A percentile compares a stretch with the other conserved stretches of the same genome.
Conservation (phyloP, 352 stramenopile species). For the Phytophthora hibernalis region DNA sequence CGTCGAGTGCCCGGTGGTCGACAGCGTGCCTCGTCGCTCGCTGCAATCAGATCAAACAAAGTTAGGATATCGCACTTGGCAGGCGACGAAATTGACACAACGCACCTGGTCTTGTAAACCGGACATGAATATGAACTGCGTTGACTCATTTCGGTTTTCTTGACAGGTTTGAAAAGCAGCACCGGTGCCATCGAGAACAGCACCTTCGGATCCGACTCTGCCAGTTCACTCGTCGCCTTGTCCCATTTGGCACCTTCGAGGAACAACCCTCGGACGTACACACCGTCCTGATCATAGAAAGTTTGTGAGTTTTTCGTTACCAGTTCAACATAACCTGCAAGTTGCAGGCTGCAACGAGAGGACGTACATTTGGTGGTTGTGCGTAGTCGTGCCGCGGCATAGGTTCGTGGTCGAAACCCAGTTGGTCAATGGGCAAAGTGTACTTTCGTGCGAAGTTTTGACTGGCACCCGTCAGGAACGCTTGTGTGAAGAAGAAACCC, state of each 20-base stretch:
- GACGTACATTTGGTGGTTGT: slow-evolving; percentile 66
- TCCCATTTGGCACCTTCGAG: slow-evolving; percentile 91
- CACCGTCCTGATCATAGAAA: slow-evolving; percentile 67
- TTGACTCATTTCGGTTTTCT: slow-evolving; percentile 80
- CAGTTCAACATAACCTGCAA: background rate
- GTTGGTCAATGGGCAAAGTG: slow-evolving; percentile 91
- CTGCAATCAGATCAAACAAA: slow-evolving; percentile 34
- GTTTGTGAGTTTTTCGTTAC: slow-evolving; percentile 3
- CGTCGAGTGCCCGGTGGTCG: slow-evolving; percentile 94
- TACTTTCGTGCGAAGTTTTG: slow-evolving; percentile 95
- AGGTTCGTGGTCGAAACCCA: slow-evolving; percentile 82
- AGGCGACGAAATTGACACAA: slow-evolving; percentile 4
- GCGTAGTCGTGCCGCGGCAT: slow-evolving; percentile 82
- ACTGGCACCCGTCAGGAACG: slow-evolving; percentile 94
- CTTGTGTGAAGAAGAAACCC: slow-evolving; percentile 97
- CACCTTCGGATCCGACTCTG: slow-evolving; percentile 89
- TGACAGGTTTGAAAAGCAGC: slow-evolving; percentile 84
- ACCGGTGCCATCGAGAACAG: slow-evolving; percentile 87
- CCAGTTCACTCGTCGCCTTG: slow-evolving; percentile 69
- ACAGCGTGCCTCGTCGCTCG: slow-evolving; percentile 90
- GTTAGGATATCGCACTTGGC: slow-evolving; percentile 13
- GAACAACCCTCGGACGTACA: slow-evolving; percentile 90
- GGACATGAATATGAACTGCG: slow-evolving; percentile 88
- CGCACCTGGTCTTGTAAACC: slow-evolving; percentile 94
- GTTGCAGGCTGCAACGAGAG: too few species aligned